These are phyloP conservation scores for Helianthus annuus DNA, from an alignment of 129 eudicot genomes.

Conservation along the genomic window DNA sequence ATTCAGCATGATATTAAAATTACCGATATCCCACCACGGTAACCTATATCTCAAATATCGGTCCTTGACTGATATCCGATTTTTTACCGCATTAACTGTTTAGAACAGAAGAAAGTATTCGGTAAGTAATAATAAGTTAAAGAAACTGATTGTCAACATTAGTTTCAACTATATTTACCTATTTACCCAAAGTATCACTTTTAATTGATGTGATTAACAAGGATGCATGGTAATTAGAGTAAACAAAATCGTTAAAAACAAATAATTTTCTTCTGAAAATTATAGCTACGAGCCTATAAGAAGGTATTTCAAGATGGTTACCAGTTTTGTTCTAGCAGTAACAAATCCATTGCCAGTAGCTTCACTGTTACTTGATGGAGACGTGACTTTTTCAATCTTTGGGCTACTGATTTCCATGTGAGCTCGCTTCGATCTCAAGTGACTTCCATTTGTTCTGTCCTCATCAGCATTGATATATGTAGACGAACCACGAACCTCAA, in stretches of 20 bases:
- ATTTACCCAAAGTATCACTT: constrained; percentile 18
- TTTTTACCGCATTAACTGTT: no score
- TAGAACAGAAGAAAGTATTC: background rate
- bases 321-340: constrained; percentile 95
- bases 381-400: constrained; percentile 44
- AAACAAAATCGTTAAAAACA: background rate
- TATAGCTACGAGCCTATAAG: constrained; percentile 5
- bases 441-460: constrained; percentile 46
- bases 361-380: constrained; percentile 70
- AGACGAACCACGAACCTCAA: constrained; percentile 37
- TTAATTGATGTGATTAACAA: background rate
- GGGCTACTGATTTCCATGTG: constrained; percentile 71
- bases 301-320: constrained; percentile 27
- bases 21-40: no score
- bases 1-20: no score
- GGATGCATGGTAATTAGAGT: constrained; percentile 8
- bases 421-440: constrained; percentile 58
- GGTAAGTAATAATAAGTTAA: constrained; percentile 5
- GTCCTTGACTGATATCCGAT: no score
- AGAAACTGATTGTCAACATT: background rate
- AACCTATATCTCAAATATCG: no score
- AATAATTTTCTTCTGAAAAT: background rate
- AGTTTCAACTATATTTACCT: constrained; percentile 7
- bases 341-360: constrained; percentile 78
- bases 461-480: constrained; percentile 45